phyloP scores from a whole-genome alignment of 2,329 filamentous ascomycete species.

The Cyclaneusma minus region DNA sequence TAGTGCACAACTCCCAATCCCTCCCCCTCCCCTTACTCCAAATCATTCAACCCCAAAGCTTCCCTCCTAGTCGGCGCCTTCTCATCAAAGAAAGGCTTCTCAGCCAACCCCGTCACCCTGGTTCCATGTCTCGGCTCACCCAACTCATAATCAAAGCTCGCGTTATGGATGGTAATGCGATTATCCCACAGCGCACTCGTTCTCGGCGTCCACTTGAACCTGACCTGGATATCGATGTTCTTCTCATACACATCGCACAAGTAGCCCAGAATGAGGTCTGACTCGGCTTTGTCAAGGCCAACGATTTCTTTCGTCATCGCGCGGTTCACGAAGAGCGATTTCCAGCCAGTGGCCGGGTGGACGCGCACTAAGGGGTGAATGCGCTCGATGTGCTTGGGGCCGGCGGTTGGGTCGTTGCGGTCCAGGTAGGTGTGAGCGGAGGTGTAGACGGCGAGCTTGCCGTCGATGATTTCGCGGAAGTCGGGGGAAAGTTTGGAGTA shows the following conservation, averaged over 20 bases:
- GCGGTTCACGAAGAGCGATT: constrained; percentile 56
- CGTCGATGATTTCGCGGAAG: constrained; percentile 58
- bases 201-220: constrained; percentile 53
- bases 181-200: constrained; percentile 62
- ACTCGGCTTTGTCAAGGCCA: constrained; percentile 52
- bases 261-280: constrained; percentile 50
- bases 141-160: constrained; percentile 58
- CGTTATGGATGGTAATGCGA: constrained; percentile 58
- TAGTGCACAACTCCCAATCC: too few relatives aligned
- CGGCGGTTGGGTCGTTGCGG: constrained; percentile 40
- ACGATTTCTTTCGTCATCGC: constrained; percentile 54
- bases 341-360: constrained; percentile 62
- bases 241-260: constrained; percentile 53
- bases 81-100: constrained; percentile 53
- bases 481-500: constrained; percentile 59
- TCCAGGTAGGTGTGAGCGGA: constrained; percentile 55
- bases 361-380: constrained; percentile 53
- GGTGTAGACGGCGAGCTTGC: constrained; percentile 45
- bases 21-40: too few relatives aligned
- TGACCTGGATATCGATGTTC: constrained; percentile 53
- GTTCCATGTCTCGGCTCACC: constrained; percentile 55
- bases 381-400: constrained; percentile 51
- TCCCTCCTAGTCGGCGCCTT: constrained; percentile 50
- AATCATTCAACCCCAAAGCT: constrained; percentile 46
- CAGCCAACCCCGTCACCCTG: constrained; percentile 53